A percentile compares a stretch with the other conserved stretches of the same genome.
phyloP scores from a whole-genome alignment of 139 green algal species.

The Edaphochlamys debaryana region DNA sequence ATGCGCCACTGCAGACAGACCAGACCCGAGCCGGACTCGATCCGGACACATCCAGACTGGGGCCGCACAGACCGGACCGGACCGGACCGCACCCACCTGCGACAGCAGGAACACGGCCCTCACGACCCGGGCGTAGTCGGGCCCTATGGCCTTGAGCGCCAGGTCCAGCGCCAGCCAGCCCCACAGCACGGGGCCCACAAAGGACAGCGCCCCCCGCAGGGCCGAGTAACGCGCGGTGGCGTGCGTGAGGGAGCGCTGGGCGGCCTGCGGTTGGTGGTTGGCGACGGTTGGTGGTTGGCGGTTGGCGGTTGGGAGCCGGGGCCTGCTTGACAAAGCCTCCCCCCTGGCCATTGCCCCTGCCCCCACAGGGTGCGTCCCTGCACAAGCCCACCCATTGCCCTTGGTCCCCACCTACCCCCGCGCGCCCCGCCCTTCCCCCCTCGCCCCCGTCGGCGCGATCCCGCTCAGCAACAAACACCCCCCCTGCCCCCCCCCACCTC shows the following conservation, averaged over 20 bases:
- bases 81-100: conserved; percentile 57
- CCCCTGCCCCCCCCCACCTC: conserved; percentile 43
- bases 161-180: conserved; percentile 82
- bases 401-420: too few species aligned
- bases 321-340: background rate
- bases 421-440: too few species aligned
- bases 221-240: conserved; percentile 72
- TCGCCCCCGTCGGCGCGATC: too few species aligned
- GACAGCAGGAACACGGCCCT: conserved; percentile 80
- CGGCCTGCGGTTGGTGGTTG: conserved; percentile 49
- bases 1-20: background rate
- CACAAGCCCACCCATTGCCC: too few species aligned
- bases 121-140: conserved; percentile 81
- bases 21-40: too few species aligned
- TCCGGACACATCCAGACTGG: too few species aligned
- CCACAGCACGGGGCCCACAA: conserved; percentile 85
- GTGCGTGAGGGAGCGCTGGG: conserved; percentile 62
- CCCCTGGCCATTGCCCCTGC: too few species aligned
- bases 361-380: too few species aligned
- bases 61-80: background rate
- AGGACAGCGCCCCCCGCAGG: conserved; percentile 65
- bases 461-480: too few species aligned
- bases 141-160: conserved; percentile 75
- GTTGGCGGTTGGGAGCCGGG: too few species aligned
- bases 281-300: background rate